These are phyloP conservation scores for Cladophialophora immunda DNA, from an alignment of 2,329 filamentous ascomycete genomes.

Conservation along the genomic window DNA sequence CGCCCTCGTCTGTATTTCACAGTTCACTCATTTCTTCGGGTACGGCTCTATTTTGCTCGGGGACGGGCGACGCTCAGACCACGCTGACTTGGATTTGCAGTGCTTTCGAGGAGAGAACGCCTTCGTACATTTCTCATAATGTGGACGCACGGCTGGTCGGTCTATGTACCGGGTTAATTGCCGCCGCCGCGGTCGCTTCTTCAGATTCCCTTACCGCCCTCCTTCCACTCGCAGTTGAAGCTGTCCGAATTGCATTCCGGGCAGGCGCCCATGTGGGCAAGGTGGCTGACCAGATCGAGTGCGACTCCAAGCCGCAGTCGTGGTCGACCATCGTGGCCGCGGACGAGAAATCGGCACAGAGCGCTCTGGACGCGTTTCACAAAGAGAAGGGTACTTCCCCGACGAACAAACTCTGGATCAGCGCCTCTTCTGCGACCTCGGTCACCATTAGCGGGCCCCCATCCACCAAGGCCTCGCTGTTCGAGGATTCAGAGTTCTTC, in stretches of 20 bases:
- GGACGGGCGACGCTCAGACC: conserved; percentile 6
- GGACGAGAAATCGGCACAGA: conserved; percentile 41
- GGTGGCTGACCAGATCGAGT: conserved; percentile 50
- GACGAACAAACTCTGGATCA: conserved; percentile 65
- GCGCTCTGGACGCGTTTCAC: conserved; percentile 43
- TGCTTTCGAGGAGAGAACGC: conserved; percentile 53
- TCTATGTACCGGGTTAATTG: conserved; percentile 54
- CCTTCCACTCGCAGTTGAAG: conserved; percentile 52
- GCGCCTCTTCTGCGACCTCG: conserved; percentile 66
- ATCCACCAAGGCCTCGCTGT: conserved; percentile 60
- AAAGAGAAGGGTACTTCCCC: conserved; percentile 55
- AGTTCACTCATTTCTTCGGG: conserved; percentile 55
- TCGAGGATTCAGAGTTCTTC: conserved; percentile 57
- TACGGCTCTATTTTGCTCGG: conserved; percentile 41
- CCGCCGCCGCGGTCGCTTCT: conserved; percentile 51
- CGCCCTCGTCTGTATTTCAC: conserved; percentile 54
- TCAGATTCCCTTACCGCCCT: conserved; percentile 53
- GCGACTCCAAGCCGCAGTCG: conserved; percentile 44
- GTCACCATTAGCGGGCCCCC: conserved; percentile 69
- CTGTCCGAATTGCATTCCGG: conserved; percentile 54
- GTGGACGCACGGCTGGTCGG: conserved; percentile 50
- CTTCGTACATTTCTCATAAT: conserved; percentile 50
- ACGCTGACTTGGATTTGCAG: conserved; percentile 43
- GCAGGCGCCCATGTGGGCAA: conserved; percentile 53
- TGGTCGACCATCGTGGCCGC: conserved; percentile 55